phyloP scores from a whole-genome alignment of 2,329 filamentous ascomycete species.

The Penicillium sp. region DNA sequence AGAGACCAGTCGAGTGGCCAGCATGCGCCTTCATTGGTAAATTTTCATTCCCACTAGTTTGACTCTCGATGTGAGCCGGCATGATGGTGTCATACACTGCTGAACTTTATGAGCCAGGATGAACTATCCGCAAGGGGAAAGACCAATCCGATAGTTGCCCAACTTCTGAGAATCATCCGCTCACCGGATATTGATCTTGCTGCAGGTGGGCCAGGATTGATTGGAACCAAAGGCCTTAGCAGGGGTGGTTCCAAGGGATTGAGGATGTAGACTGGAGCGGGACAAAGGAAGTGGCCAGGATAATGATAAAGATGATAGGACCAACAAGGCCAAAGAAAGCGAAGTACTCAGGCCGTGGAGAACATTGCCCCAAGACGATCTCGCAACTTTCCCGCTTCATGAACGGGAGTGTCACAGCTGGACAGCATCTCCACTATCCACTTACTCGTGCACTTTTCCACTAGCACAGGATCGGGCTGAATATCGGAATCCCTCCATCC shows the following conservation, averaged over 20 bases:
- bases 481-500: neutral
- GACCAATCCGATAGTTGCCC: neutral
- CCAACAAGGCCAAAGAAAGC: neutral
- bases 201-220: neutral
- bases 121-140: conserved; percentile 1
- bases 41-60: conserved; percentile 11
- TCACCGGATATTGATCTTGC: neutral
- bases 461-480: neutral
- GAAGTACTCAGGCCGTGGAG: neutral
- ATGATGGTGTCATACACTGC: conserved; percentile 24
- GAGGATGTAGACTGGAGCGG: neutral
- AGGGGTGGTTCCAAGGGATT: neutral
- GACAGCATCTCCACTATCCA: conserved; percentile 5
- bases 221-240: neutral
- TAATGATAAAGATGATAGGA: neutral
- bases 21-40: conserved; percentile 22
- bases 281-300: neutral
- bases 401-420: neutral
- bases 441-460: neutral
- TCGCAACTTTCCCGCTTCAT: neutral
- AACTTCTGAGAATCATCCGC: conserved; percentile 1
- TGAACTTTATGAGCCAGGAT: conserved; percentile 1
- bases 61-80: conserved; percentile 7
- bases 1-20: conserved; percentile 17
- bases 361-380: neutral